Base-by-base conservation (phyloP, 768 basidiomycete genomes). In the Cystoderma amianthinum region DNA sequence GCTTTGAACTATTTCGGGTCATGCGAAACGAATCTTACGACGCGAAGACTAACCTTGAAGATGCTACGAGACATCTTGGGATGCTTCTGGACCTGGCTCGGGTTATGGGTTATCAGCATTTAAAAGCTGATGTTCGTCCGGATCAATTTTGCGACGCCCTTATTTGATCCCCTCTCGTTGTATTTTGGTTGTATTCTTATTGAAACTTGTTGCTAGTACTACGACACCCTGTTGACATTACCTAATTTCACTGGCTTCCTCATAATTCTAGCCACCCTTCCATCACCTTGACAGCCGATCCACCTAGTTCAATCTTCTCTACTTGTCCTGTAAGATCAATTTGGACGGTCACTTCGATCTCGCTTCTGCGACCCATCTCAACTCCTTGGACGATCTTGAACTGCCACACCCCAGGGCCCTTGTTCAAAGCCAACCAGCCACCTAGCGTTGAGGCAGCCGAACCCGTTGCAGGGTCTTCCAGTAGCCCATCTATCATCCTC, bases 401-500 rank as follows among this genome's bases (percentile, higher is more conserved):
- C 40, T 33, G 51, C 53, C 64, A 67, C n/a, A 32, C 53, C 1
- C 68, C 68, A 4, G 48, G 47, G 2, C 68, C 68, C 18, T 58
- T 64, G 34, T 52, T 54, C 44, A 48, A 51, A 5, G 55, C 68
- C 22, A 72, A 52, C 56, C 60, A 69, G 24, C 68, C 68, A 5
- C 52, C 61, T 10, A 73, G 55, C 22, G 70, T 65, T 22, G 65
- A 65, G 9, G 68, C 69, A 6, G 70, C 71, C 0, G 68, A 68
- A 1, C 71, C 70, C 18, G 70, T 72, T 3, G 68, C 71, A 2
- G 70, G 67, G 44, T 73, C 70, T 43, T 73, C 70, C 10, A 65
- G 28, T 5, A 53, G 35, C 3, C 58, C 68, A 35, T 56, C 58
- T 37, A 72, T 65, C 67, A 72, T 68, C 25, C 71, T 58, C 6